Base-by-base conservation (phyloP, 768 basidiomycete genomes). In the Kwoniella pini region DNA sequence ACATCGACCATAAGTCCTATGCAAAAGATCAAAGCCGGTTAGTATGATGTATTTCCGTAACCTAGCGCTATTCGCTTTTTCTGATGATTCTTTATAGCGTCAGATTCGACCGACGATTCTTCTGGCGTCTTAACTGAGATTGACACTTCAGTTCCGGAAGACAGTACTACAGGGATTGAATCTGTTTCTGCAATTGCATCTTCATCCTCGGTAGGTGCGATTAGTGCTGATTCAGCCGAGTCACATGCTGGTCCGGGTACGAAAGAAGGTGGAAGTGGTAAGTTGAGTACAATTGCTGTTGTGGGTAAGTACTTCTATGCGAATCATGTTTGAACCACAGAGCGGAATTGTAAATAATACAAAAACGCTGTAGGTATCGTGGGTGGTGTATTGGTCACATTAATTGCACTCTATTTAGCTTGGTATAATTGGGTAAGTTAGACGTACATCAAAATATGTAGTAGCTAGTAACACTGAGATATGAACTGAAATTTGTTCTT, bases 361-460 rank as follows among this genome's bases (percentile, higher is more conserved):
- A 13, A 36, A 7, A 15, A 42, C 21, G 0, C 21, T 42, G 0
- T 26, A 63, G 62, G 62, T 21, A 63, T 63, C 26, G 62, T 63
- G 10, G 62, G 49, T 2, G 54, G 55, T 30, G 31, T 63, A 13
- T 19, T 63, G 13, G 55, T 63, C 4, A 45, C 19, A 13, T 13
- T 63, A 26, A 48, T 57, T 9, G 13, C 55, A 26, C 17, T 53
- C 11, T 63, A 63, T 46, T 24, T 63, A 2, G 28, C 26, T 21
- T 63, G 62, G 62, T 57, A 42, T 28, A 39, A 54, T 45, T 63
- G 62, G 62, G 62, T 63, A 30, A 51, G 55, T 56, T 6, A 30
- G 4, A 6, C 30, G 28, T n/a, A 30, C 30, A 49, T 15, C 27
- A 5, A n/a, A 4, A 31, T 30, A 6, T n/a, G 27, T 30, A 26